Percentiles rank a stretch among this genome's conserved stretches.
These are phyloP conservation scores for Withania somnifera DNA, from an alignment of 305 asterid genomes.

Conservation along the genomic window DNA sequence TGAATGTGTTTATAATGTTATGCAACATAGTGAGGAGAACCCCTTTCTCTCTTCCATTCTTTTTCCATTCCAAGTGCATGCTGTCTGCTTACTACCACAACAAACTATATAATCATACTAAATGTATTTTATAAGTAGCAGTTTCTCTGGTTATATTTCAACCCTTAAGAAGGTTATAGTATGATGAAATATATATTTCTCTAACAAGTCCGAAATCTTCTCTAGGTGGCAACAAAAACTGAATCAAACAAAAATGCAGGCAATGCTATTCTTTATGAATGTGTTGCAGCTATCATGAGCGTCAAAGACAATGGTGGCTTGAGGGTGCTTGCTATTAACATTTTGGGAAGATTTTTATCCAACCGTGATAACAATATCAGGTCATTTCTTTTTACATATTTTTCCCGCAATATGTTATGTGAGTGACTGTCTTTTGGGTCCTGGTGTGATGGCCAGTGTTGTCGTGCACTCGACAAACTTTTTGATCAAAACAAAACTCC, in stretches of 20 bases:
- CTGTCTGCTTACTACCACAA: not conserved
- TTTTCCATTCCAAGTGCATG: not conserved
- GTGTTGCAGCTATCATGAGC: constrained; percentile 86
- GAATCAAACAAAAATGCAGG: constrained; percentile 96
- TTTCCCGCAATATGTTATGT: not conserved
- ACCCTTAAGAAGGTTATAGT: not conserved
- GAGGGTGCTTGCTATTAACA: constrained; percentile 89
- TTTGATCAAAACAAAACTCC: not conserved
- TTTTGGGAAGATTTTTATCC: constrained; percentile 96
- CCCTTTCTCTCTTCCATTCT: not conserved
- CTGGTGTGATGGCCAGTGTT: not conserved
- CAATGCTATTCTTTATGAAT: constrained; percentile 91
- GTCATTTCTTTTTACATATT: constrained; percentile 25
- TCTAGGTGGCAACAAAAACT: constrained; percentile 93
- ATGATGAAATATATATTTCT: constrained; percentile 3
- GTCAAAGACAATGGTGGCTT: constrained; percentile 94
- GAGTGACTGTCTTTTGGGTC: not conserved
- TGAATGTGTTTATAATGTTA: no score
- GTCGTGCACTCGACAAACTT: not conserved
- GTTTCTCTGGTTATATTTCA: not conserved
- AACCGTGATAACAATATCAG: constrained; percentile 97
- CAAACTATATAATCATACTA: not conserved
- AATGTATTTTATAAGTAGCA: not conserved
- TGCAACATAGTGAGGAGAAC: no score
- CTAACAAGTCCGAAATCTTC: constrained; percentile 13